Percentiles rank a stretch among this genome's conserved stretches.
Conservation (phyloP, 148 eudicot genomes). For the Limonium bicolor region DNA sequence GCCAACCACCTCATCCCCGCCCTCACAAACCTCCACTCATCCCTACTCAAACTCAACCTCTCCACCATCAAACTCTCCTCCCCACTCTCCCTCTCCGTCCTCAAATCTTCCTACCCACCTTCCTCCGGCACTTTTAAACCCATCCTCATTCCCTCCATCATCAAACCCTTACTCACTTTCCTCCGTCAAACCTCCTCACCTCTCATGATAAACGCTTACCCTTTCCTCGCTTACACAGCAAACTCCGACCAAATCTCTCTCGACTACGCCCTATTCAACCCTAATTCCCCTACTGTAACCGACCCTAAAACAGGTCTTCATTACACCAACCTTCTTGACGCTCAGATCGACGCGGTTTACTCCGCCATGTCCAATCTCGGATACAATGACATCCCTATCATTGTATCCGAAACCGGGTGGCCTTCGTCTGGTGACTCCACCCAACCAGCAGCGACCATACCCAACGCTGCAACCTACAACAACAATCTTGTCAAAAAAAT, state of each 20-base stretch:
- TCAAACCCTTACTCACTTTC: constrained; percentile 59
- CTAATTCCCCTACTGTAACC: constrained; percentile 56
- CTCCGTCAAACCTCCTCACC: constrained; percentile 33
- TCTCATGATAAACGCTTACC: constrained; percentile 86
- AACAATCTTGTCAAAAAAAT: constrained; percentile 44
- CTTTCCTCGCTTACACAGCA: constrained; percentile 69
- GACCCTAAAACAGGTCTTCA: constrained; percentile 50
- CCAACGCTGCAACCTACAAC: constrained; percentile 73
- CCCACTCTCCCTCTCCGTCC: constrained; percentile 56
- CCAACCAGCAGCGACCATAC: constrained; percentile 48
- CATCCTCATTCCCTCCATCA: constrained; percentile 33
- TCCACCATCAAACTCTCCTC: constrained; percentile 55
- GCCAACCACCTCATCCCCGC: constrained; percentile 49
- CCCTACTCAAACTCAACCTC: constrained; percentile 26
- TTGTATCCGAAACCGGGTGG: constrained; percentile 86
- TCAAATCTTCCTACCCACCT: constrained; percentile 65
- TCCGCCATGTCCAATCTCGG: constrained; percentile 61
- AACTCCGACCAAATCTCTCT: constrained; percentile 63
- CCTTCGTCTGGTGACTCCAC: constrained; percentile 67
- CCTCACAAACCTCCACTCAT: constrained; percentile 46
- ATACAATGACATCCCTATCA: constrained; percentile 43
- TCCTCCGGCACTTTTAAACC: constrained; percentile 59
- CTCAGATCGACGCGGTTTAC: constrained; percentile 82
- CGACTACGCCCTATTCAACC: constrained; percentile 61
- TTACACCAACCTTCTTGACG: constrained; percentile 61